Evolutionary conservation across 2,329 filamentous ascomycete species (phyloP).

Genomic region (Neonectria magnoliae): DNA sequence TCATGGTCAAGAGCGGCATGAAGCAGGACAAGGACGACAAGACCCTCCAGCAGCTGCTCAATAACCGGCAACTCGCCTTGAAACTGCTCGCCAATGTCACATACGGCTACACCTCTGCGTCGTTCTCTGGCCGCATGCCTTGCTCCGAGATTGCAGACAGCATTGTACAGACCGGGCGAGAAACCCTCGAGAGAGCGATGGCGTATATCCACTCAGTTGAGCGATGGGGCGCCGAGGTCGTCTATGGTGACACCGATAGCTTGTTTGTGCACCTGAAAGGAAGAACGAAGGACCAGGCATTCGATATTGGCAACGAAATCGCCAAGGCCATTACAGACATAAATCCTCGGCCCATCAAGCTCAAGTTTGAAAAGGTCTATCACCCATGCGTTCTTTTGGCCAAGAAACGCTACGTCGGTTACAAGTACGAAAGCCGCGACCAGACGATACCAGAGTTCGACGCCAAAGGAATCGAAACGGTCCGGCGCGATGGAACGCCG

Average conservation of each 20-base stretch:
- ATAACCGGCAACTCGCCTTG: conserved; percentile 92
- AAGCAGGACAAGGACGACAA: conserved; percentile 91
- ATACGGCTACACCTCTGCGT: conserved; percentile 96
- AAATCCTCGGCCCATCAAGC: conserved; percentile 91
- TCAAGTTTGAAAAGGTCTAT: conserved; percentile 99
- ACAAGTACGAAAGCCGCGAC: conserved; percentile 86
- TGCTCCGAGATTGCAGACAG: conserved; percentile 98
- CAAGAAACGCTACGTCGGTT: conserved; percentile 98
- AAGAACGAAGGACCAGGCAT: conserved; percentile 86
- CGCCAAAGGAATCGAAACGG: conserved; percentile 98
- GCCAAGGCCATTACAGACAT: conserved; percentile 85
- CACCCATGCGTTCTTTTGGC: conserved; percentile 92
- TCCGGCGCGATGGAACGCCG: conserved; percentile 91
- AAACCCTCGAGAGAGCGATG: conserved; percentile 94
- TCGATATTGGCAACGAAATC: conserved; percentile 92
- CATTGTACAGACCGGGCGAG: conserved; percentile 94
- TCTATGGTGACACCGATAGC: conserved; percentile 98
- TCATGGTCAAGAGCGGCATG: conserved; percentile 99
- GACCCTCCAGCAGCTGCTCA: conserved; percentile 83
- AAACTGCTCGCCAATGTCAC: conserved; percentile 99
- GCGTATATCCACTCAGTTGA: conserved; percentile 89
- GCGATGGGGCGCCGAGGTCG: conserved; percentile 93
- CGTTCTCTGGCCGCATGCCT: conserved; percentile 96
- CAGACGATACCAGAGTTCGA: conserved; percentile 90
- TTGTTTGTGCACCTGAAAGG: conserved; percentile 91